phyloP scores from a whole-genome alignment of 805 yeast species.

The Ogataea minuta region DNA sequence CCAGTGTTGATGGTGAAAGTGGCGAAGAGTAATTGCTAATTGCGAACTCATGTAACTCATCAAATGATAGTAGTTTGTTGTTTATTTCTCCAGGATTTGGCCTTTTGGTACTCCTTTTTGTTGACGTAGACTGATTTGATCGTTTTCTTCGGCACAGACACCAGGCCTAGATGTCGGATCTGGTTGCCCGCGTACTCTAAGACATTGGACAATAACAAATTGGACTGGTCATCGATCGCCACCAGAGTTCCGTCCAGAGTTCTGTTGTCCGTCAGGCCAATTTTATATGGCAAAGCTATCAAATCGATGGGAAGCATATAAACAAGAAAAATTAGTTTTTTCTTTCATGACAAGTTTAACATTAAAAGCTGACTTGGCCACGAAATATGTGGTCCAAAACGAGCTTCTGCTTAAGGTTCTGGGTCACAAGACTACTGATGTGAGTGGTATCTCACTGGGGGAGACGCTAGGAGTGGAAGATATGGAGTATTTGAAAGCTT shows the following conservation, averaged over 20 bases:
- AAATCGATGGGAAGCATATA: slow-evolving; percentile 30
- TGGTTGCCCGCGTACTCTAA: slow-evolving; percentile 28
- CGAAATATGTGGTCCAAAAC: slow-evolving; percentile 33
- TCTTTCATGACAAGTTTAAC: slow-evolving; percentile 27
- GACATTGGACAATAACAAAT: slow-evolving; percentile 40
- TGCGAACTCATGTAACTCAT: background rate
- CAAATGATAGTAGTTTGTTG: slow-evolving; percentile 2
- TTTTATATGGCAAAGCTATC: slow-evolving; percentile 32
- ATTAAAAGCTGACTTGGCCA: slow-evolving; percentile 34
- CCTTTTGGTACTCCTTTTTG: slow-evolving; percentile 21
- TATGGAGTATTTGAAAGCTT: slow-evolving; percentile 13
- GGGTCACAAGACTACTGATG: slow-evolving; percentile 11
- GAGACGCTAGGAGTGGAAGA: slow-evolving; percentile 24
- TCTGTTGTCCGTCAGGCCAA: slow-evolving; percentile 34
- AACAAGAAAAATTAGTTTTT: slow-evolving; percentile 18
- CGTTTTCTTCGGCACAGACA: slow-evolving; percentile 48
- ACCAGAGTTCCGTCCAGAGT: slow-evolving; percentile 37
- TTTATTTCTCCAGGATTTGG: slow-evolving; percentile 15
- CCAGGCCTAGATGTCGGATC: slow-evolving; percentile 46
- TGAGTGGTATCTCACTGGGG: slow-evolving; percentile 16
- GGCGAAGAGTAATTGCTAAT: slow-evolving; percentile 14
- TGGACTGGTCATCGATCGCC: slow-evolving; percentile 44
- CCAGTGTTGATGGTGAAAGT: slow-evolving; percentile 33
- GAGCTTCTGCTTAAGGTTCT: slow-evolving; percentile 30
- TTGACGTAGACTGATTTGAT: slow-evolving; percentile 33